Percentiles rank a stretch among this genome's conserved stretches.
phyloP scores from a whole-genome alignment of 2,329 filamentous ascomycete species.

The Akanthomyces dipterigenus region DNA sequence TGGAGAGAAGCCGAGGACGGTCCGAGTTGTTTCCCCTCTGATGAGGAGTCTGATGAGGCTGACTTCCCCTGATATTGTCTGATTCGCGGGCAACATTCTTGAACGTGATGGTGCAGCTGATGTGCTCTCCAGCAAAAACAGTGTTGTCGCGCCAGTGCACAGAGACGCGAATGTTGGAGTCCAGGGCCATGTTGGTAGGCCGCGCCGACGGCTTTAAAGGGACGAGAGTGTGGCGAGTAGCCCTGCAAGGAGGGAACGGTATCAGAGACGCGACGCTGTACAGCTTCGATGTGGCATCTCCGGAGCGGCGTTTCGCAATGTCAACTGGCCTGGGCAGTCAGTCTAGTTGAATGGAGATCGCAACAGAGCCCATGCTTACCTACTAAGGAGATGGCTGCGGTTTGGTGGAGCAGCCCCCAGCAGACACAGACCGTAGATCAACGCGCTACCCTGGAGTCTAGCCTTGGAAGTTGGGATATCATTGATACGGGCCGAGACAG shows the following conservation, averaged over 20 bases:
- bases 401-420: slow-evolving; percentile 6
- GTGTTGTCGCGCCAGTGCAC: slow-evolving; percentile 91
- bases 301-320: background rate
- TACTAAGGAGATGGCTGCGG: slow-evolving; percentile 6
- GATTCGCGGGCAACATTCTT: slow-evolving; percentile 64
- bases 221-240: background rate
- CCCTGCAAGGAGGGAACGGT: background rate
- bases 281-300: background rate
- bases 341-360: background rate
- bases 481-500: no score
- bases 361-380: background rate
- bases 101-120: slow-evolving; percentile 94
- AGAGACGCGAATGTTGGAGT: slow-evolving; percentile 69
- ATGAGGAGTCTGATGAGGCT: slow-evolving; percentile 16
- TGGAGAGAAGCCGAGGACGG: slow-evolving; percentile 30
- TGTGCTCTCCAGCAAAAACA: slow-evolving; percentile 92
- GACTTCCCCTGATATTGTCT: slow-evolving; percentile 22
- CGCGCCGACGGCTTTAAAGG: background rate
- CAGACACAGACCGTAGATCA: background rate
- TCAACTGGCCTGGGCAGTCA: background rate
- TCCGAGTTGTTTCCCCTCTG: slow-evolving; percentile 24
- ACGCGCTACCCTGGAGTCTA: background rate
- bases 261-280: background rate
- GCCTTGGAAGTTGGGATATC: background rate
- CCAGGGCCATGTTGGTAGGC: slow-evolving; percentile 38